phyloP scores from a whole-genome alignment of 2,329 filamentous ascomycete genomes.

The Diplocarpon mali region DNA sequence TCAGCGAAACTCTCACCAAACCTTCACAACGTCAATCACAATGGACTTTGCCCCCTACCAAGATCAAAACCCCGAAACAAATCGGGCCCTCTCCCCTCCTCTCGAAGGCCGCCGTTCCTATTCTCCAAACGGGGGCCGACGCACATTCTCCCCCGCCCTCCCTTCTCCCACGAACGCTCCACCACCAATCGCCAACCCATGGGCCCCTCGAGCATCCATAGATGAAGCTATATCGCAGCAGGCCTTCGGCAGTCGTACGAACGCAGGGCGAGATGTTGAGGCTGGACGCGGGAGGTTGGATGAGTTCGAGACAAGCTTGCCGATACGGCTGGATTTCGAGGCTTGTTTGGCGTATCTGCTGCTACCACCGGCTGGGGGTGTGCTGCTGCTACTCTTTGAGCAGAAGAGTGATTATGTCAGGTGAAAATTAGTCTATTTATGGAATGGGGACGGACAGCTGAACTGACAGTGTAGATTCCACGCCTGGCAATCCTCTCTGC shows the following conservation, averaged over 20 bases:
- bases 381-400: slow-evolving; percentile 75
- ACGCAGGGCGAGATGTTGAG: slow-evolving; percentile 10
- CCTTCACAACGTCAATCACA: slow-evolving; percentile 14
- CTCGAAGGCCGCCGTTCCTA: slow-evolving; percentile 36
- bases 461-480: slow-evolving; percentile 56
- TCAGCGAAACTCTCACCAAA: too few relatives aligned
- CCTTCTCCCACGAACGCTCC: slow-evolving; percentile 32
- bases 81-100: slow-evolving; percentile 65
- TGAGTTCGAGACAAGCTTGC: slow-evolving; percentile 85
- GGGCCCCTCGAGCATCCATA: slow-evolving; percentile 12
- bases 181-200: slow-evolving; percentile 28
- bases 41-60: slow-evolving; percentile 99
- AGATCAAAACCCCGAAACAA: slow-evolving; percentile 76
- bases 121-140: slow-evolving; percentile 27
- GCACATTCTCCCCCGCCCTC: slow-evolving; percentile 40
- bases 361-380: slow-evolving; percentile 74
- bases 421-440: slow-evolving; percentile 36
- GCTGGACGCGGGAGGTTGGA: slow-evolving; percentile 45
- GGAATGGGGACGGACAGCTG: not conserved
- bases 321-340: slow-evolving; percentile 78
- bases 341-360: slow-evolving; percentile 81
- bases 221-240: slow-evolving; percentile 9
- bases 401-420: slow-evolving; percentile 95
- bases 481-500: slow-evolving; percentile 83
- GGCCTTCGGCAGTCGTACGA: slow-evolving; percentile 12